A percentile compares a stretch with the other conserved stretches of the same genome.
These are phyloP conservation scores for Senna siamea DNA, from an alignment of 306 rosid genomes.

Conservation along the genomic window DNA sequence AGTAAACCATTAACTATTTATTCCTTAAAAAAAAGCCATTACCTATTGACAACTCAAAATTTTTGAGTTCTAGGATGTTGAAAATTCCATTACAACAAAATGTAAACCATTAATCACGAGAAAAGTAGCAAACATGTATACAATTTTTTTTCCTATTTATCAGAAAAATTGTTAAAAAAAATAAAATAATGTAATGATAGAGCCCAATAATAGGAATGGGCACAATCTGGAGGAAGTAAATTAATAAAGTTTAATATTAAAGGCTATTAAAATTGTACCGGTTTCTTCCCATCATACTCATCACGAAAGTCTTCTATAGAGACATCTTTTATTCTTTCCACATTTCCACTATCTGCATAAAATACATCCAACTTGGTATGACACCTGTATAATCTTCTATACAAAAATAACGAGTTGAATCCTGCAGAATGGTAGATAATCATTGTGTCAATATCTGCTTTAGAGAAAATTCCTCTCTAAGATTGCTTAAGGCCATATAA, in stretches of 20 bases:
- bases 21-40: too few species aligned
- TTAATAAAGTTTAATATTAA: conserved; percentile 15
- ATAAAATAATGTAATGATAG: conserved; percentile 24
- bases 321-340: conserved; percentile 66
- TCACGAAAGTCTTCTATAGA: conserved; percentile 60
- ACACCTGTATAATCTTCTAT: conserved; percentile 84
- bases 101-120: neutral
- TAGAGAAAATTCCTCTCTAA: neutral
- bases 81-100: neutral
- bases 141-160: neutral
- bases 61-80: conserved; percentile 22
- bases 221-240: neutral
- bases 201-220: conserved; percentile 24
- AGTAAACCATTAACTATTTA: conserved; percentile 23
- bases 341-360: conserved; percentile 70
- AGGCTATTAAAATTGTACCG: conserved; percentile 55
- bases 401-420: conserved; percentile 78
- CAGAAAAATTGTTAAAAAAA: neutral
- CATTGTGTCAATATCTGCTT: conserved; percentile 9
- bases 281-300: conserved; percentile 80
- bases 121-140: neutral
- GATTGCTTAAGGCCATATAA: conserved; percentile 4
- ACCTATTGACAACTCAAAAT: conserved; percentile 26
- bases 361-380: conserved; percentile 74
- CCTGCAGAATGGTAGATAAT: conserved; percentile 58